phyloP scores from a whole-genome alignment of 768 basidiomycete species.

The Suillus americanus region DNA sequence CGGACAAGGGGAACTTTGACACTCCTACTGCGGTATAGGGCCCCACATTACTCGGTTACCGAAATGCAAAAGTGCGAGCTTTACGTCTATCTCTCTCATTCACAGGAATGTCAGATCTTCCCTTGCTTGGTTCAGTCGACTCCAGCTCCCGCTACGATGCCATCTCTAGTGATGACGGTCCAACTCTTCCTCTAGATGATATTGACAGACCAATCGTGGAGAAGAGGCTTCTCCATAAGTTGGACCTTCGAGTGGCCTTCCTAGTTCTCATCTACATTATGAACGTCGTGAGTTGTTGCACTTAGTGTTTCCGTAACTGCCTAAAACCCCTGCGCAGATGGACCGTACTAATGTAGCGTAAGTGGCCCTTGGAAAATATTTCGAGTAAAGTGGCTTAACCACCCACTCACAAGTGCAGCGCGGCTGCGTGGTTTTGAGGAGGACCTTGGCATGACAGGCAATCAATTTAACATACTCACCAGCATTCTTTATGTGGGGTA shows the following conservation, averaged over 20 bases:
- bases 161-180: not conserved
- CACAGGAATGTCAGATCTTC: not conserved
- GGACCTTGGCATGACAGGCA: constrained; percentile 61
- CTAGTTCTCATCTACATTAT: constrained; percentile 46
- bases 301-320: not conserved
- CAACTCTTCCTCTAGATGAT: not conserved
- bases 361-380: constrained; percentile 11
- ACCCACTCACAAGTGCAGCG: constrained; percentile 50
- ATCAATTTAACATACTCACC: constrained; percentile 64
- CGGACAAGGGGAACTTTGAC: not conserved
- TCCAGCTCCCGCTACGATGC: not conserved
- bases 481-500: constrained; percentile 71
- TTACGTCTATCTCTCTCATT: not conserved
- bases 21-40: not conserved
- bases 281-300: constrained; percentile 38
- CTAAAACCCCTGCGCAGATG: constrained; percentile 37
- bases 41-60: not conserved
- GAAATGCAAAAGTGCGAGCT: not conserved
- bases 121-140: not conserved
- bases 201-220: constrained; percentile 40
- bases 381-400: too few species aligned
- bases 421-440: constrained; percentile 66
- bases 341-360: constrained; percentile 69
- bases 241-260: constrained; percentile 45
- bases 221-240: constrained; percentile 41